Conservation (phyloP, 2,329 filamentous ascomycete species). For the Thermothelomyces thermophilus region DNA sequence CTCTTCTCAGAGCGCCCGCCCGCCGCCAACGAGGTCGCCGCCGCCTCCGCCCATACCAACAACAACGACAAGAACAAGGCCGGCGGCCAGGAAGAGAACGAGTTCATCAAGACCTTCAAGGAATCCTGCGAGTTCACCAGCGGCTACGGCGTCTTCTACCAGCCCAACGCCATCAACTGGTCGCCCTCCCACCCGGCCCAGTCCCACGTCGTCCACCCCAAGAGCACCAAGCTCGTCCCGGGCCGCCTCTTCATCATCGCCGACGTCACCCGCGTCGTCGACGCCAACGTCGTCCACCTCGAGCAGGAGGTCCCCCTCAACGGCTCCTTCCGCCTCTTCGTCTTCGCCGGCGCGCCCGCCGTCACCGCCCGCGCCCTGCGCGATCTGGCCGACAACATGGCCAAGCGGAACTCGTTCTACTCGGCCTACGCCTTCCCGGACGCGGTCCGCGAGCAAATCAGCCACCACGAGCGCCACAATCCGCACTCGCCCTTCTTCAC, state of each 20-base stretch:
- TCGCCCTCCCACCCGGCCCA: constrained; percentile 63
- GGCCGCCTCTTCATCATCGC: constrained; percentile 72
- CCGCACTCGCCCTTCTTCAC: constrained; percentile 81
- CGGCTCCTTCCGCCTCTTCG: constrained; percentile 77
- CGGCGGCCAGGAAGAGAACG: constrained; percentile 51
- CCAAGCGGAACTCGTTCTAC: constrained; percentile 66
- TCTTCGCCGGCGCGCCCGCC: constrained; percentile 68
- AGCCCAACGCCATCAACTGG: constrained; percentile 80
- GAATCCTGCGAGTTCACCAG: constrained; percentile 87
- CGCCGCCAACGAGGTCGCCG: constrained; percentile 64
- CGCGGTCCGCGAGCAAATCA: constrained; percentile 45
- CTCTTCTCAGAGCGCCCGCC: constrained; percentile 77
- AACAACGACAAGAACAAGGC: not conserved
- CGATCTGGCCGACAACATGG: constrained; percentile 62
- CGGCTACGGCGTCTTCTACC: constrained; percentile 84
- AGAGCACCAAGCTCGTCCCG: constrained; percentile 58
- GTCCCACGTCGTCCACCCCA: constrained; percentile 61
- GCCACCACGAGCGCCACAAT: constrained; percentile 74
- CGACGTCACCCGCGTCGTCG: constrained; percentile 77
- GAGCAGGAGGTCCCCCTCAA: constrained; percentile 88
- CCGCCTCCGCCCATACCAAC: constrained; percentile 43
- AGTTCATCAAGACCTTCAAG: constrained; percentile 87
- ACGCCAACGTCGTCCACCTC: constrained; percentile 83
- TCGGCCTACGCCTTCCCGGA: constrained; percentile 57
- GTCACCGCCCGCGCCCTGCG: constrained; percentile 56